Evolutionary conservation across 2,329 filamentous ascomycete genomes (phyloP).

Genomic region (Dichotomopilus funicola): DNA sequence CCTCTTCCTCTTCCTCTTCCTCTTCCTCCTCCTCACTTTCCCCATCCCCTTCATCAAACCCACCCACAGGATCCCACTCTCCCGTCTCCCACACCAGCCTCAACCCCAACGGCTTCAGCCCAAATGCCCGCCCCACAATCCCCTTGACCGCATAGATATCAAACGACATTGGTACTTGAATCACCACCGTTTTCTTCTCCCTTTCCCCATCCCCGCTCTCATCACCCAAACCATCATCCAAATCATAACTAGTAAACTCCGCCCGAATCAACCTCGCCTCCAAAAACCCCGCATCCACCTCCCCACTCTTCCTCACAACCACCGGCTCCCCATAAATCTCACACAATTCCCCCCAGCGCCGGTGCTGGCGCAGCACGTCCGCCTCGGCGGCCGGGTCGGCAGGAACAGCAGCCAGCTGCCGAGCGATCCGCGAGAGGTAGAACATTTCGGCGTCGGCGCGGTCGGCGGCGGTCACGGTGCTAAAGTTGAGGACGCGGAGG

Average conservation of each 20-base stretch:
- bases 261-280: constrained; percentile 70
- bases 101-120: constrained; percentile 55
- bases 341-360: constrained; percentile 68
- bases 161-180: constrained; percentile 64
- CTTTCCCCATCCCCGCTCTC: neutral
- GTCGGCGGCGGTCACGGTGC: constrained; percentile 63
- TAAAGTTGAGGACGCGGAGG: constrained; percentile 67
- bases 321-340: constrained; percentile 66
- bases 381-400: constrained; percentile 45
- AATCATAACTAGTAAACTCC: constrained; percentile 40
- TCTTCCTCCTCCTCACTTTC: constrained; percentile 48
- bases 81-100: constrained; percentile 81
- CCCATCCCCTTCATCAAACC: constrained; percentile 49
- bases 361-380: constrained; percentile 57
- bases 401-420: constrained; percentile 57
- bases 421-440: constrained; percentile 78
- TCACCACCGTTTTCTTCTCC: constrained; percentile 27
- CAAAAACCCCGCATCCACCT: constrained; percentile 70
- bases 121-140: constrained; percentile 66
- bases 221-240: constrained; percentile 5
- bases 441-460: constrained; percentile 86
- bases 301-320: constrained; percentile 46
- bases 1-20: constrained; percentile 38
- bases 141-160: constrained; percentile 79
- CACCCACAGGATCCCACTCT: constrained; percentile 74